Conservation (phyloP, 1,139 yeast genomes). For the Yamadazyma atmosphaerica region DNA sequence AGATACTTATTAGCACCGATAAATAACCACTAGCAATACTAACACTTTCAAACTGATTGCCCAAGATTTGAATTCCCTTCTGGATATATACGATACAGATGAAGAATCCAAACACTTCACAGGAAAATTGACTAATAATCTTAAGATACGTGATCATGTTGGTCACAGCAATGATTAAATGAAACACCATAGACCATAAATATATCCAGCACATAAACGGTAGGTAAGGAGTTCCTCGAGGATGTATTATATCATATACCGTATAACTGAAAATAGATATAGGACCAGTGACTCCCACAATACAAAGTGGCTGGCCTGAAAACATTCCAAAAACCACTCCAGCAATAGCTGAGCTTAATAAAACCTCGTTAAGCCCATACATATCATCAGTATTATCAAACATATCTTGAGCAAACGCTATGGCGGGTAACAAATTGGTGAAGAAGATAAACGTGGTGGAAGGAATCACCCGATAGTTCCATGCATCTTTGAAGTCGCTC, state of each 20-base stretch:
- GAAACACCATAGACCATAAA: constrained; percentile 87
- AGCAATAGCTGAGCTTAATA: constrained; percentile 81
- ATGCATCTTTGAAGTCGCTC: constrained; percentile 82
- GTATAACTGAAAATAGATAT: constrained; percentile 89
- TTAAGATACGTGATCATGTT: constrained; percentile 71
- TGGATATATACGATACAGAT: constrained; percentile 88
- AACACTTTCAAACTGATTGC: constrained; percentile 59
- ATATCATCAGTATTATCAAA: constrained; percentile 83
- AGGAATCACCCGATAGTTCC: constrained; percentile 87
- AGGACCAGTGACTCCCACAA: constrained; percentile 98
- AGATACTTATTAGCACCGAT: constrained; percentile 68
- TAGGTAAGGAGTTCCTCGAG: constrained; percentile 69
- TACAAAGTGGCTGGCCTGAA: constrained; percentile 88
- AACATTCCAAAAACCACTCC: constrained; percentile 86
- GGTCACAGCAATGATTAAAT: constrained; percentile 66
- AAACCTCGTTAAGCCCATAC: constrained; percentile 89
- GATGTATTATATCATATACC: constrained; percentile 74
- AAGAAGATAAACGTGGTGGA: constrained; percentile 80
- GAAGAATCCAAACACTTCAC: constrained; percentile 92
- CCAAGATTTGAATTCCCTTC: constrained; percentile 82
- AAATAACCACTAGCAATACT: constrained; percentile 66
- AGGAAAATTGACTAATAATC: constrained; percentile 78
- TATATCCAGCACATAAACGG: constrained; percentile 97
- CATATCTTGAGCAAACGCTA: constrained; percentile 97
- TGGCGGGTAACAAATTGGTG: constrained; percentile 88